Evolutionary conservation across 371 early-diverging fungal species (phyloP).

Genomic region (Chytridium lagenaria): DNA sequence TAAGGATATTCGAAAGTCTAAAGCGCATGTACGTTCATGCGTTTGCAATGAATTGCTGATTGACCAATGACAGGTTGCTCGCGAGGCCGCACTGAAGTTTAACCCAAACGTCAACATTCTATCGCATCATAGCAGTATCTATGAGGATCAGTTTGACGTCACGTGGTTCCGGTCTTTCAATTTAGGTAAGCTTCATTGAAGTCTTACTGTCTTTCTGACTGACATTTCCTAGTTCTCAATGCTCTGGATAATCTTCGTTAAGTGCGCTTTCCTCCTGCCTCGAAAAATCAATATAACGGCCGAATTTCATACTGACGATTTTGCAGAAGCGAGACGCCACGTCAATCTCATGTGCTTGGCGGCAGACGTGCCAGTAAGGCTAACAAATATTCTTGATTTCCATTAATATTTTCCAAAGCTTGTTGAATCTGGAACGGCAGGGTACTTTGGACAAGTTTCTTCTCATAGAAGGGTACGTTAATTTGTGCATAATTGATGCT

Average conservation of each 20-base stretch:
- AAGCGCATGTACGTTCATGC: slow-evolving; percentile 66
- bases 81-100: slow-evolving; percentile 79
- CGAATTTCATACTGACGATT: too few species aligned
- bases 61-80: slow-evolving; percentile 66
- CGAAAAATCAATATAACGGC: too few species aligned
- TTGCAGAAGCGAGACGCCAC: slow-evolving; percentile 87
- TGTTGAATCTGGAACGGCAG: slow-evolving; percentile 97
- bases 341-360: slow-evolving; percentile 97
- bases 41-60: not conserved
- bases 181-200: slow-evolving; percentile 45
- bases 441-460: slow-evolving; percentile 95
- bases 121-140: slow-evolving; percentile 82
- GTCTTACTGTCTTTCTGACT: not conserved
- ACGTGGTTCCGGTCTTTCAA: slow-evolving; percentile 92
- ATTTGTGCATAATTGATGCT: too few species aligned
- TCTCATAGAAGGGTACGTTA: slow-evolving; percentile 74
- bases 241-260: slow-evolving; percentile 96
- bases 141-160: slow-evolving; percentile 79
- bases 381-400: not conserved
- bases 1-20: slow-evolving; percentile 90
- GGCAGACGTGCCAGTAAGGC: slow-evolving; percentile 71
- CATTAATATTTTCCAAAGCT: slow-evolving; percentile 46
- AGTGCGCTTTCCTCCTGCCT: slow-evolving; percentile 2
- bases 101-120: slow-evolving; percentile 78
- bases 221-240: slow-evolving; percentile 74